Percentiles rank a stretch among this genome's conserved stretches.
phyloP scores from a whole-genome alignment of 805 yeast genomes.

The Metschnikowia matae region DNA sequence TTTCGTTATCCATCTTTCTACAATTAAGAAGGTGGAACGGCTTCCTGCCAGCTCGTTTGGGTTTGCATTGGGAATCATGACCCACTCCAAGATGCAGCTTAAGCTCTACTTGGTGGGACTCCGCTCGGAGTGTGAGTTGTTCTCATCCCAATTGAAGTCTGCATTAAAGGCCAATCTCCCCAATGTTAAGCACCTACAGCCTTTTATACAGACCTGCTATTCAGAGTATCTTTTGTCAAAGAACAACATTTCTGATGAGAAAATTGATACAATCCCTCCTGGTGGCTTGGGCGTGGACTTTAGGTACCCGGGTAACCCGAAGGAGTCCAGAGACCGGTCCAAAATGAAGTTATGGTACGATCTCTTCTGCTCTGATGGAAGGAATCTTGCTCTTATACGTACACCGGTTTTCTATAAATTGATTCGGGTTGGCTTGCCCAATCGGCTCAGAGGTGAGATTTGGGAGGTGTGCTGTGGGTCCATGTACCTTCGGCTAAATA shows the following conservation, averaged over 20 bases:
- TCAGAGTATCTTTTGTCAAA: slow-evolving; percentile 78
- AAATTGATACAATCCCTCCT: slow-evolving; percentile 51
- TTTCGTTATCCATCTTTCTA: slow-evolving; percentile 67
- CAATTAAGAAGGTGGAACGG: slow-evolving; percentile 81
- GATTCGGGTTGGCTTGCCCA: slow-evolving; percentile 90
- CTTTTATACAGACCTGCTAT: slow-evolving; percentile 68
- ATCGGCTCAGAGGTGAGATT: slow-evolving; percentile 86
- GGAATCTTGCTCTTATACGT: slow-evolving; percentile 71
- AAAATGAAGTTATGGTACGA: slow-evolving; percentile 94
- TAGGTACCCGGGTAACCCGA: slow-evolving; percentile 88
- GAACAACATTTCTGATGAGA: slow-evolving; percentile 43
- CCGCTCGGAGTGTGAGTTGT: slow-evolving; percentile 72
- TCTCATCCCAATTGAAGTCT: slow-evolving; percentile 64
- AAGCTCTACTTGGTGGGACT: slow-evolving; percentile 75
- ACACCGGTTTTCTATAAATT: slow-evolving; percentile 78
- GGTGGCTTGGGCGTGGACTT: slow-evolving; percentile 86
- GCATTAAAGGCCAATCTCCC: slow-evolving; percentile 60
- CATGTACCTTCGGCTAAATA: slow-evolving; percentile 63
- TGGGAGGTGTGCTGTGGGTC: slow-evolving; percentile 95
- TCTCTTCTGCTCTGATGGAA: slow-evolving; percentile 76
- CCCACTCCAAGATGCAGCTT: slow-evolving; percentile 61
- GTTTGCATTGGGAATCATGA: slow-evolving; percentile 69
- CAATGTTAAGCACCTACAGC: slow-evolving; percentile 56
- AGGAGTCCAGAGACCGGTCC: slow-evolving; percentile 69
- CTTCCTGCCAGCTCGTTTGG: slow-evolving; percentile 72